Evolutionary conservation across 176 grass and related monocot genomes (phyloP).

Genomic region (Lolium multiflorum): DNA sequence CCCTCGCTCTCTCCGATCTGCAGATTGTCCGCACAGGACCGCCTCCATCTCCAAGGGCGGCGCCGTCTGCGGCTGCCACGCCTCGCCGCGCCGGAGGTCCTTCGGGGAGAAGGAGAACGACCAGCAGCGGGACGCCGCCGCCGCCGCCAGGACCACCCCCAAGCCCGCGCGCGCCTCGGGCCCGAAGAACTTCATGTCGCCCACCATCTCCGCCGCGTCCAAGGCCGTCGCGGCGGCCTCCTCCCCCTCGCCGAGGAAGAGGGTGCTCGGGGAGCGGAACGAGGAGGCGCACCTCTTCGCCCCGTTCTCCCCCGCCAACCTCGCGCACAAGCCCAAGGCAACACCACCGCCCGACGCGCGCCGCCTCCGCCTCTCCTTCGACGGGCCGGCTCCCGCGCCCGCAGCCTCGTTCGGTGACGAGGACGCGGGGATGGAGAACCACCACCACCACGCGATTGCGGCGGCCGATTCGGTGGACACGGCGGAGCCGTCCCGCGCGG

Average conservation of each 20-base stretch:
- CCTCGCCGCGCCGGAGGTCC: constrained; percentile 35
- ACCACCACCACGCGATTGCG: neutral
- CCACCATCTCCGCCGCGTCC: constrained; percentile 86
- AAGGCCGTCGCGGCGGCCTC: constrained; percentile 56
- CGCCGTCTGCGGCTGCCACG: neutral
- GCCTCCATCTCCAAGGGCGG: constrained; percentile 42
- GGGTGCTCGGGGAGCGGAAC: constrained; percentile 73
- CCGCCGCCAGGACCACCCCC: neutral
- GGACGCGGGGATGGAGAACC: neutral
- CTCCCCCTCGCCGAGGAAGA: constrained; percentile 57
- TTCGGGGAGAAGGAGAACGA: constrained; percentile 70
- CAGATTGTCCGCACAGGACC: constrained; percentile 58
- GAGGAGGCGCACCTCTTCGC: constrained; percentile 36
- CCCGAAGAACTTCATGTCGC: constrained; percentile 89
- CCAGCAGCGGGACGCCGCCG: too few relatives aligned
- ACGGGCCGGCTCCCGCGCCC: neutral
- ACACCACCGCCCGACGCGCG: constrained; percentile 4
- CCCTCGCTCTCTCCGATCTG: neutral
- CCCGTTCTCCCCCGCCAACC: constrained; percentile 26
- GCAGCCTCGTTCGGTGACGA: neutral
- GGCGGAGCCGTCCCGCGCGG: constrained; percentile 24
- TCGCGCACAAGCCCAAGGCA: constrained; percentile 36
- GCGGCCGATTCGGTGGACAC: constrained; percentile 26
- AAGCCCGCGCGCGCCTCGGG: constrained; percentile 34
- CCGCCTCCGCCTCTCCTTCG: constrained; percentile 41